These are phyloP conservation scores for Exobasidium rhododendri DNA, from an alignment of 1,284 basidiomycete genomes.

Conservation along the genomic window DNA sequence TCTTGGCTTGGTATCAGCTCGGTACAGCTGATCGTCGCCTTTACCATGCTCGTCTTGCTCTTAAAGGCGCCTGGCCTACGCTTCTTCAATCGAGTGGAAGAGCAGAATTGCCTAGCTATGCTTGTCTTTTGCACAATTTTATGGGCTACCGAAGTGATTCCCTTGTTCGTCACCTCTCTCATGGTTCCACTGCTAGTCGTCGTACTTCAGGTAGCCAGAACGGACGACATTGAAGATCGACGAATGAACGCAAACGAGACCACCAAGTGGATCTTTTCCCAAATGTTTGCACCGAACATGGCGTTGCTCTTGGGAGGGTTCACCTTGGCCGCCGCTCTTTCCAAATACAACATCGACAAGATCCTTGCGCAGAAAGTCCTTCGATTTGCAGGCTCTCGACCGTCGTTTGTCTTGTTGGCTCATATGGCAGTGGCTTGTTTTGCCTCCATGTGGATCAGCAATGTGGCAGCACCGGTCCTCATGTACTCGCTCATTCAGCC, in stretches of 20 bases:
- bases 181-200: conserved; percentile 86
- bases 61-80: conserved; percentile 49
- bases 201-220: conserved; percentile 75
- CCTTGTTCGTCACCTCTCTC: conserved; percentile 91
- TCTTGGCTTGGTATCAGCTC: conserved; percentile 46
- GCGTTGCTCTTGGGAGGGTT: conserved; percentile 76
- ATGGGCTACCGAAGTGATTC: conserved; percentile 97
- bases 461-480: conserved; percentile 93
- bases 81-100: conserved; percentile 64
- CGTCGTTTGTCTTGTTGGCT: conserved; percentile 79
- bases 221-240: conserved; percentile 61
- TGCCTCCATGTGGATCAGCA: conserved; percentile 99
- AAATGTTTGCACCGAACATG: conserved; percentile 81
- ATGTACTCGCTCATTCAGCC: conserved; percentile 98
- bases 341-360: conserved; percentile 96
- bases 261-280: conserved; percentile 70
- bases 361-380: conserved; percentile 83
- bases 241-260: conserved; percentile 69
- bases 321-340: conserved; percentile 92
- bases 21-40: conserved; percentile 45
- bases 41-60: conserved; percentile 40
- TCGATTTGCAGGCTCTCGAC: conserved; percentile 81
- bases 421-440: conserved; percentile 98
- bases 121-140: conserved; percentile 86
- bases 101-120: conserved; percentile 87